Evolutionary conservation across 768 basidiomycete species (phyloP).

Genomic region (Phaffia australis): DNA sequence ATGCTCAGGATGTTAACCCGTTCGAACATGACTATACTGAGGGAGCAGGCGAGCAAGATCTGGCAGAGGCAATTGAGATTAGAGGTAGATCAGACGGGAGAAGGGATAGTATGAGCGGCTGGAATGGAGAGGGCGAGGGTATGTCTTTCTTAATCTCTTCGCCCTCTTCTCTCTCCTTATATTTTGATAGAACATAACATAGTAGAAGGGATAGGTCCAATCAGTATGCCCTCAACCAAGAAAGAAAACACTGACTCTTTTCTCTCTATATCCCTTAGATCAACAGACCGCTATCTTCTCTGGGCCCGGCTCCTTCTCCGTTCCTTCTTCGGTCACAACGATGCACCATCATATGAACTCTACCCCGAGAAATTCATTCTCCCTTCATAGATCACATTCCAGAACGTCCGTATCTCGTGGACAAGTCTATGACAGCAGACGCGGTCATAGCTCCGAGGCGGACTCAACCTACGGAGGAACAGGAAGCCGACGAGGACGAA

Average conservation of each 20-base stretch:
- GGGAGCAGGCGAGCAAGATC: slow-evolving; percentile 6
- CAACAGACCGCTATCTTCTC: slow-evolving; percentile 27
- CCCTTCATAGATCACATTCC: slow-evolving; percentile 5
- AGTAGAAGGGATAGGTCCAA: too few species aligned
- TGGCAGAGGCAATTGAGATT: slow-evolving; percentile 24
- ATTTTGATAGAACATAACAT: background rate
- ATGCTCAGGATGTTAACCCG: slow-evolving; percentile 15
- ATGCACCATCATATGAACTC: slow-evolving; percentile 26
- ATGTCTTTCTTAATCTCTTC: background rate
- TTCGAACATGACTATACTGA: slow-evolving; percentile 23
- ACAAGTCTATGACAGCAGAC: slow-evolving; percentile 24
- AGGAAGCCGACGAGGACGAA: slow-evolving; percentile 4
- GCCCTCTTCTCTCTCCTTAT: background rate
- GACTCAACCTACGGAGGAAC: slow-evolving; percentile 4
- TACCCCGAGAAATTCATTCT: slow-evolving; percentile 2
- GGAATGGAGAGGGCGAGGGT: slow-evolving; percentile 22
- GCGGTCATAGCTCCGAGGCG: slow-evolving; percentile 13
- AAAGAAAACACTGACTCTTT: background rate
- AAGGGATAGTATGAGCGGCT: slow-evolving; percentile 24
- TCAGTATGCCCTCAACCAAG: too few species aligned
- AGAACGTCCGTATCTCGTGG: slow-evolving; percentile 26
- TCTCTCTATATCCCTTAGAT: background rate
- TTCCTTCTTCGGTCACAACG: slow-evolving; percentile 29
- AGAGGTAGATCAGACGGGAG: background rate
- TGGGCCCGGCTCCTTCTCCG: slow-evolving; percentile 28